Percentiles rank a stretch among this genome's conserved stretches.
Conservation (phyloP, 2,329 filamentous ascomycete genomes). For the Fusarium sororula region DNA sequence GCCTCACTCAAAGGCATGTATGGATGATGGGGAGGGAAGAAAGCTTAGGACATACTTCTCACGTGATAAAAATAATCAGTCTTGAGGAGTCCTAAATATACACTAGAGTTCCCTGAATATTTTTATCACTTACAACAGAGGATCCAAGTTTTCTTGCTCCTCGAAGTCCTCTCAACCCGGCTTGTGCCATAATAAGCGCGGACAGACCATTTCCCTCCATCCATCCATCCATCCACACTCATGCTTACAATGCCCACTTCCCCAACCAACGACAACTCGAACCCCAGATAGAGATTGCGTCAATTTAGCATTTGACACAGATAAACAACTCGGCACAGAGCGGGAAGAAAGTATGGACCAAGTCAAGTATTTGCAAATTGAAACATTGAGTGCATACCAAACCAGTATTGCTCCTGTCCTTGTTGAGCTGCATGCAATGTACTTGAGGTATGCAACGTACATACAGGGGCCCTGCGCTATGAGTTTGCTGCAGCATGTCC, state of each 20-base stretch:
- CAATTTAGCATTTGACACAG: background rate
- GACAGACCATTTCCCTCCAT: background rate
- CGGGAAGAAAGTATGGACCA: background rate
- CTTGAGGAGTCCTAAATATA: background rate
- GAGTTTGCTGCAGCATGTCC: constrained; percentile 8
- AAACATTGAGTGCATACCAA: background rate
- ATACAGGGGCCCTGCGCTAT: background rate
- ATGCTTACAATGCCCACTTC: constrained; percentile 18
- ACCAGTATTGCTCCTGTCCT: background rate
- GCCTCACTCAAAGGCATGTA: background rate
- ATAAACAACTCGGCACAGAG: background rate
- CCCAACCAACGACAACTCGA: background rate
- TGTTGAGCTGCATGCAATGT: background rate
- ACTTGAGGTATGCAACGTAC: background rate
- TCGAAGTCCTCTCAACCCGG: background rate
- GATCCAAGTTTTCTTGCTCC: background rate
- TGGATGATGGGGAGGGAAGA: background rate
- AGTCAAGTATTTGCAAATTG: background rate
- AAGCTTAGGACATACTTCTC: background rate
- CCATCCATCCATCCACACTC: background rate
- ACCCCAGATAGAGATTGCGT: background rate
- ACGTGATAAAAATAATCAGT: background rate
- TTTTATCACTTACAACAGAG: background rate
- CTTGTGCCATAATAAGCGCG: constrained; percentile 3
- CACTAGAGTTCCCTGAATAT: background rate